These are phyloP conservation scores for Vaccinium corymbosum DNA, from an alignment of 148 eudicot species.

Conservation along the genomic window DNA sequence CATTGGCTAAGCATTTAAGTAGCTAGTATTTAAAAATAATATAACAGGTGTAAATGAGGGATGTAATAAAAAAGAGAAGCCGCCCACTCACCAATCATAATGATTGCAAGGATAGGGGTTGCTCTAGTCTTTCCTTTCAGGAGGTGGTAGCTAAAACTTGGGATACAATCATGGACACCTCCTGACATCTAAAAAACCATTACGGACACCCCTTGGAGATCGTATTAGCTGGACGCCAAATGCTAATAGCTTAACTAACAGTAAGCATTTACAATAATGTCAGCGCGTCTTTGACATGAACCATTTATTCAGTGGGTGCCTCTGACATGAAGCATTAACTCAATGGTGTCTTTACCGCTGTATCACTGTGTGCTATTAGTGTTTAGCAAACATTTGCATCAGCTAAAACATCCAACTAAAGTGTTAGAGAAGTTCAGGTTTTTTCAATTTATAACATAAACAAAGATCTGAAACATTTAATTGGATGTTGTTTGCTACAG, in stretches of 20 bases:
- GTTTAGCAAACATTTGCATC: background rate
- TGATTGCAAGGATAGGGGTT: background rate
- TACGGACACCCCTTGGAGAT: background rate
- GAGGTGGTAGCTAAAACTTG: no score
- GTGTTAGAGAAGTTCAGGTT: background rate
- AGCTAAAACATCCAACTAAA: background rate
- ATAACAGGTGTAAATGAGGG: background rate
- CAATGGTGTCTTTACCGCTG: background rate
- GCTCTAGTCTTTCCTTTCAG: background rate
- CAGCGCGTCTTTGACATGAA: background rate
- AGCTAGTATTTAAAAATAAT: background rate
- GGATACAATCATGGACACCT: no score
- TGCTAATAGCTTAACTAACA: background rate
- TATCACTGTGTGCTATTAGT: background rate
- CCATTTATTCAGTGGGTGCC: background rate
- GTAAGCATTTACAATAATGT: background rate
- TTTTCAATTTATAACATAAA: background rate
- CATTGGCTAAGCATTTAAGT: background rate
- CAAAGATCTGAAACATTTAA: background rate
- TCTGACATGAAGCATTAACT: background rate
- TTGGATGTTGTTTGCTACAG: background rate
- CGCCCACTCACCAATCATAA: background rate
- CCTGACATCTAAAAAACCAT: no score
- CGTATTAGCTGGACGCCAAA: background rate
- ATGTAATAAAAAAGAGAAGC: background rate